phyloP scores from a whole-genome alignment of 2,329 filamentous ascomycete genomes.

The Rhinocladiella mackenziei region DNA sequence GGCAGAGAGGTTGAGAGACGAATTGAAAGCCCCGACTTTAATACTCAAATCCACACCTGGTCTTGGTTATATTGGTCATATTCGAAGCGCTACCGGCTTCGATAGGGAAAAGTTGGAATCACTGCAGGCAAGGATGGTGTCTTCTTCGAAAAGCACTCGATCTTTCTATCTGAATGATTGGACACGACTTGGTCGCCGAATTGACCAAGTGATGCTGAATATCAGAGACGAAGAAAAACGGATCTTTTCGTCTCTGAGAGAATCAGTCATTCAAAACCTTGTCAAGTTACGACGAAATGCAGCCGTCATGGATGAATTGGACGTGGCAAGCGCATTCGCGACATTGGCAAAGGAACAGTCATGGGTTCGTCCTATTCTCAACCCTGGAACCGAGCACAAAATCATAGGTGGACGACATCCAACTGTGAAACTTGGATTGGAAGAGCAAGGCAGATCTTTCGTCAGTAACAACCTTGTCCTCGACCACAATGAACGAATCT shows the following conservation, averaged over 20 bases:
- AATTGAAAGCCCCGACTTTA: conserved; percentile 61
- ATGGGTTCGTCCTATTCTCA: conserved; percentile 70
- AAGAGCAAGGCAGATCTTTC: conserved; percentile 74
- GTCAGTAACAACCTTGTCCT: conserved; percentile 82
- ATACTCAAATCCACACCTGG: conserved; percentile 81
- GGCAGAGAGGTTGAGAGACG: conserved; percentile 57
- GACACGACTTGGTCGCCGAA: conserved; percentile 71
- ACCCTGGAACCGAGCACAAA: conserved; percentile 61
- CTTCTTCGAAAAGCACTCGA: conserved; percentile 75
- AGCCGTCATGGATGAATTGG: conserved; percentile 85
- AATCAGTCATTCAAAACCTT: conserved; percentile 72
- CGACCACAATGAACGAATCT: conserved; percentile 67
- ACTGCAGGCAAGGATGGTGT: conserved; percentile 56
- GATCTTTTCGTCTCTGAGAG: conserved; percentile 71
- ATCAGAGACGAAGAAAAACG: conserved; percentile 81
- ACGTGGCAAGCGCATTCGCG: conserved; percentile 84
- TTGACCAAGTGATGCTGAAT: conserved; percentile 72
- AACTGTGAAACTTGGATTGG: conserved; percentile 80
- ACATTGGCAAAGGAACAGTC: conserved; percentile 69
- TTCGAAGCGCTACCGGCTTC: conserved; percentile 58
- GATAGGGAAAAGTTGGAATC: conserved; percentile 52
- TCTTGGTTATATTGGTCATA: conserved; percentile 83
- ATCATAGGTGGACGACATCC: conserved; percentile 86
- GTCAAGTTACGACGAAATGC: conserved; percentile 86
- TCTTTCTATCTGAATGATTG: conserved; percentile 82